Conservation (phyloP, 2,329 filamentous ascomycete genomes). For the Arachnomyces sp. region DNA sequence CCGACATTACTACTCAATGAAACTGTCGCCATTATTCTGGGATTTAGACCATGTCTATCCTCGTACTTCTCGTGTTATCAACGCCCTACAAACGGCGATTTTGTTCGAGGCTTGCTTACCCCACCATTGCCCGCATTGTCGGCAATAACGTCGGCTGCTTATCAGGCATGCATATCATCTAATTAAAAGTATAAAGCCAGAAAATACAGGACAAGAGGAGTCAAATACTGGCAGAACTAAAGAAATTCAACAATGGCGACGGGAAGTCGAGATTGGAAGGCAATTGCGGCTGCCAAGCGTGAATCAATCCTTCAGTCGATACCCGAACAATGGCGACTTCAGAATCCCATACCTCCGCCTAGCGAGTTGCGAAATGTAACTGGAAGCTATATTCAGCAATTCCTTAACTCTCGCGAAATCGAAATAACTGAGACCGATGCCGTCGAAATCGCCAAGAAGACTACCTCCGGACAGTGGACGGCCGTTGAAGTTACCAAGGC, state of each 20-base stretch:
- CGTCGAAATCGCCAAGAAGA: slow-evolving; percentile 47
- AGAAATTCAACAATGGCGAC: slow-evolving; percentile 12
- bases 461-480: slow-evolving; percentile 47
- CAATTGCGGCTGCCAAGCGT: slow-evolving; percentile 44
- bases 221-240: background rate
- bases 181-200: no score
- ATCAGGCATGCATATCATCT: no score
- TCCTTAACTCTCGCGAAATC: slow-evolving; percentile 45
- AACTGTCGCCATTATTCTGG: no score
- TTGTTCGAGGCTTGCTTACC: no score
- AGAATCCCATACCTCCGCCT: slow-evolving; percentile 37
- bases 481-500: slow-evolving; percentile 48
- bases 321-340: slow-evolving; percentile 48
- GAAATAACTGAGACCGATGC: slow-evolving; percentile 55
- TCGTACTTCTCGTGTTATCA: no score
- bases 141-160: no score
- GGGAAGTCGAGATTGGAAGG: slow-evolving; percentile 38
- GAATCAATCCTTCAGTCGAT: slow-evolving; percentile 47
- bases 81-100: no score
- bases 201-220: background rate
- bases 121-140: no score
- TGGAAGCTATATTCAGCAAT: slow-evolving; percentile 49
- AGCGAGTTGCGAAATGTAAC: slow-evolving; percentile 50
- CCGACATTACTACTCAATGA: no score
- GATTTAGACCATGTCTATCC: no score